Percentiles rank a stretch among this genome's conserved stretches.
Evolutionary conservation across 2,329 filamentous ascomycete species (phyloP).

Genomic region (Lachnellula hyalina): DNA sequence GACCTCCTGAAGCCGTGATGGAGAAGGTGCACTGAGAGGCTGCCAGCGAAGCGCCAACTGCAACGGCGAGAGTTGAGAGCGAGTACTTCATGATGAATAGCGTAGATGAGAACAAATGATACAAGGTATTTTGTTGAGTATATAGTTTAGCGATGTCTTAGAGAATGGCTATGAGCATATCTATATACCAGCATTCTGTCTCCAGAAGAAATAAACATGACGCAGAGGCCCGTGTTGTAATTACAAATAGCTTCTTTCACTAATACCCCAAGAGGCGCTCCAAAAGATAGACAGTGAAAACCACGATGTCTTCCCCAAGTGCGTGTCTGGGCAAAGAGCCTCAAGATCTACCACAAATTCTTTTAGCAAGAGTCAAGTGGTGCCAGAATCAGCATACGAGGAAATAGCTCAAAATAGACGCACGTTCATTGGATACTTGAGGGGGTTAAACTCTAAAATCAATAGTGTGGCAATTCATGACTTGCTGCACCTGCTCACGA

Average conservation of each 20-base stretch:
- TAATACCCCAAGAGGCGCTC: not conserved
- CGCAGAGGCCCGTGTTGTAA: not conserved
- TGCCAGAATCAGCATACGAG: not conserved
- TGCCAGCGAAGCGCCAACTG: conserved; percentile 36
- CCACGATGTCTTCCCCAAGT: not conserved
- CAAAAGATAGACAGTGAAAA: not conserved
- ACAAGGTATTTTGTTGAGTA: not conserved
- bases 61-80: conserved; percentile 28
- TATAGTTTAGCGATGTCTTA: not conserved
- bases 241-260: not conserved
- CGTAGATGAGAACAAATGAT: not conserved
- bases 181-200: not conserved
- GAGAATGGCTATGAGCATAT: not conserved
- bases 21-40: conserved; percentile 45
- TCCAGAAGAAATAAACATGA: not conserved
- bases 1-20: conserved; percentile 42
- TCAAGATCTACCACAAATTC: not conserved
- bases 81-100: conserved; percentile 34
- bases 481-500: too few species aligned
- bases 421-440: too few species aligned
- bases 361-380: not conserved
- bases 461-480: too few species aligned
- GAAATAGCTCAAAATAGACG: not conserved
- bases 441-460: too few species aligned
- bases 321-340: not conserved